Conservation (phyloP, 345 rosid species). For the Aquilaria sinensis region DNA sequence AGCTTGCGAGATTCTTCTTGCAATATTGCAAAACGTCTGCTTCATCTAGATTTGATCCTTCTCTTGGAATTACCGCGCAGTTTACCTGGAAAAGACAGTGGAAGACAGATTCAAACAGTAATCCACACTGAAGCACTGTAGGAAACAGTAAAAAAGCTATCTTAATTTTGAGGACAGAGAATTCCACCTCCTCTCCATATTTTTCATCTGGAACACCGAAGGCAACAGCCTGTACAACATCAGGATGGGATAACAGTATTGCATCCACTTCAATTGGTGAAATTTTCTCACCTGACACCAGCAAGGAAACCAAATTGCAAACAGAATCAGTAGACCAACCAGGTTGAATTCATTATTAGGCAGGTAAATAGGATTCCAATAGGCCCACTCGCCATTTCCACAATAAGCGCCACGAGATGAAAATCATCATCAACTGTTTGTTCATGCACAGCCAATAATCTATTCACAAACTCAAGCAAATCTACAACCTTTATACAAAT, state of each 20-base stretch:
- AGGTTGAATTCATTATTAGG: conserved; percentile 13
- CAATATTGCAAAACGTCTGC: conserved; percentile 54
- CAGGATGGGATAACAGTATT: conserved; percentile 65
- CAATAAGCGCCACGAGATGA: no score
- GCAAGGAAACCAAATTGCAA: neutral
- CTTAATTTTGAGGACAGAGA: neutral
- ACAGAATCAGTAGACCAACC: neutral
- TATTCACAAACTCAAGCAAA: neutral
- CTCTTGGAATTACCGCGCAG: conserved; percentile 83
- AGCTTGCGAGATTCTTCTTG: conserved; percentile 73
- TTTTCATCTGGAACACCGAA: conserved; percentile 94
- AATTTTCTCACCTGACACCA: conserved; percentile 79
- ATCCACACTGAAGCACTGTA: neutral
- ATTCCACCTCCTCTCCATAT: conserved; percentile 88
- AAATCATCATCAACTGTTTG: neutral
- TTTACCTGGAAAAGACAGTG: conserved; percentile 44
- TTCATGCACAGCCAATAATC: conserved; percentile 5
- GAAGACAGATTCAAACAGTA: neutral
- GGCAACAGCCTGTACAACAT: conserved; percentile 72
- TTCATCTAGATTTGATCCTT: conserved; percentile 46
- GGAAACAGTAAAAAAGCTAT: neutral
- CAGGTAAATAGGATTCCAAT: no score
- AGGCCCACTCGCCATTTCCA: no score
- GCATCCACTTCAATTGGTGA: conserved; percentile 96
- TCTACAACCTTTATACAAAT: no score